These are phyloP conservation scores for Marchantia paleacea DNA, from an alignment of 225 moss, liverwort and hornwort species.

Conservation along the genomic window DNA sequence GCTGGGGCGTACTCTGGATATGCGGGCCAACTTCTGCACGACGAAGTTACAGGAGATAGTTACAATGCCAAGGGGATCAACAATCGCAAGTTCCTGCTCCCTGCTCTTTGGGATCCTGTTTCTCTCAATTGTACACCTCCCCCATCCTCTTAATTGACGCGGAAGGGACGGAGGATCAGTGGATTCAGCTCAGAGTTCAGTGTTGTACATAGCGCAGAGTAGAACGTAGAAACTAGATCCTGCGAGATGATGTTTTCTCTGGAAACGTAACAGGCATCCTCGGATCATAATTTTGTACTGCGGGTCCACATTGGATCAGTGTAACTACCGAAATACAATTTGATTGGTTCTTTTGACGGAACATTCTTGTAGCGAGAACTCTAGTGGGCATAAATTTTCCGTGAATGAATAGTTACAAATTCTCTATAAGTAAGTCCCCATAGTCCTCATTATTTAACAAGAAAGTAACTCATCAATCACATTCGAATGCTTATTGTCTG, in stretches of 20 bases:
- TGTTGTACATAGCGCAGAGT: conserved; percentile 6
- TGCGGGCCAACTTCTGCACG: conserved; percentile 28
- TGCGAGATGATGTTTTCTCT: conserved; percentile 7
- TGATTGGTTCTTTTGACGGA: background rate
- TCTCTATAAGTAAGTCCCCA: too few relatives aligned
- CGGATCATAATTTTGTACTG: conserved; percentile 22
- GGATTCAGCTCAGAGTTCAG: background rate
- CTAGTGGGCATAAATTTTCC: too few relatives aligned
- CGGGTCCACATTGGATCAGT: conserved; percentile 25
- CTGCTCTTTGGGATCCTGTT: conserved; percentile 36
- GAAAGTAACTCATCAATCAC: too few relatives aligned
- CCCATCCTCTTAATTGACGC: background rate
- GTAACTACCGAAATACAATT: background rate
- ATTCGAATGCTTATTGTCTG: too few relatives aligned
- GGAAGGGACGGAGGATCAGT: background rate
- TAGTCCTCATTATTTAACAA: too few relatives aligned
- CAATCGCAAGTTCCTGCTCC: conserved; percentile 29
- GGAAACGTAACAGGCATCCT: conserved; percentile 7
- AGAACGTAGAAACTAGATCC: conserved; percentile 5
- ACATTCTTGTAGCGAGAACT: too few relatives aligned
- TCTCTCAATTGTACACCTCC: conserved; percentile 24
- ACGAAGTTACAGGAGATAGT: conserved; percentile 25
- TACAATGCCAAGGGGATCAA: conserved; percentile 36
- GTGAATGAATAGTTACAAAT: too few relatives aligned
- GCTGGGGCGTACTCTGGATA: conserved; percentile 35